These are phyloP conservation scores for Rhypophila decipiens DNA, from an alignment of 495 filamentous ascomycete species.

Conservation along the genomic window DNA sequence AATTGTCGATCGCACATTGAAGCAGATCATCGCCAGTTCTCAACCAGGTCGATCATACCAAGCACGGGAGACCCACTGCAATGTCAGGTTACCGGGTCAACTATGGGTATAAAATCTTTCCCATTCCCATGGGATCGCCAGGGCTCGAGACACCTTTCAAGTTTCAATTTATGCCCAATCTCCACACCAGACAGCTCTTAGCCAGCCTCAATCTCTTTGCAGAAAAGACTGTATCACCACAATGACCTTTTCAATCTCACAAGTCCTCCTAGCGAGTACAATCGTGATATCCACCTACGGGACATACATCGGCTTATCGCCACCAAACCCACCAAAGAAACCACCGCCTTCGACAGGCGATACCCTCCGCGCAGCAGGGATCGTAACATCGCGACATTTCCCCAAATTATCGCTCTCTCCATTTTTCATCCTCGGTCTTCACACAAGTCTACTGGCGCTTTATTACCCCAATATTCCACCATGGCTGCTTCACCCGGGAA, in stretches of 20 bases:
- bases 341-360: conserved; percentile 14
- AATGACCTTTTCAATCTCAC: neutral
- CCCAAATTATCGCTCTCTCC: conserved; percentile 1
- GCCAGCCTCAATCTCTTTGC: too few relatives aligned
- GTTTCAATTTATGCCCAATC: too few relatives aligned
- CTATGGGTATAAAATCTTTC: too few relatives aligned
- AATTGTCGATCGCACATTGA: too few relatives aligned
- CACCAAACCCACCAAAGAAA: conserved; percentile 11
- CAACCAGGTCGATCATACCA: too few relatives aligned
- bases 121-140: too few relatives aligned
- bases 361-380: conserved; percentile 7
- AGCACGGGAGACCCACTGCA: too few relatives aligned
- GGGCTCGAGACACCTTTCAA: too few relatives aligned
- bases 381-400: conserved; percentile 8
- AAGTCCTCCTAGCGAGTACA: conserved; percentile 7
- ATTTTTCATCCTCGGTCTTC: conserved; percentile 10
- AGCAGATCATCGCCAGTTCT: too few relatives aligned
- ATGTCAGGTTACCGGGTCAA: too few relatives aligned
- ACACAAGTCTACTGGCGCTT: conserved; percentile 6
- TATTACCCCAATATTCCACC: conserved; percentile 28
- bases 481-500: conserved; percentile 7
- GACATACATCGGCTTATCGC: conserved; percentile 11
- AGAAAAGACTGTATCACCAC: too few relatives aligned
- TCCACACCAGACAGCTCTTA: too few relatives aligned
- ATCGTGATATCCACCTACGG: conserved; percentile 10